These are phyloP conservation scores for Misopates orontium DNA, from an alignment of 257 asterid genomes.

Conservation along the genomic window DNA sequence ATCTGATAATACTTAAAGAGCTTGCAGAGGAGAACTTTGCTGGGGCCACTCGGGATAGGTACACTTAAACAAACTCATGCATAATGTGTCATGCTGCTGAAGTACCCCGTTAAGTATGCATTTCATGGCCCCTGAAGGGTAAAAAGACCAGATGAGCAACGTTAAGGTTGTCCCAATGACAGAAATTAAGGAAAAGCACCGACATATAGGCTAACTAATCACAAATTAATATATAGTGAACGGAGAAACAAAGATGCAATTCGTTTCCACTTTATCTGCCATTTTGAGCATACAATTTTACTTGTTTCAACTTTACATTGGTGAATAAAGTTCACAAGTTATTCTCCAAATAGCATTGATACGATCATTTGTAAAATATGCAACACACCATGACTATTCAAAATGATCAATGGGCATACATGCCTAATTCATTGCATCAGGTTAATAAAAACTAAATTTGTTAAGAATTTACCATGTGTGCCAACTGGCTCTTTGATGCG, in stretches of 20 bases:
- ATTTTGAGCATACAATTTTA: too few species aligned
- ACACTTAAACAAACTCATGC: constrained; percentile 90
- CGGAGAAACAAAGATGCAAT: too few species aligned
- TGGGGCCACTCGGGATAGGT: constrained; percentile 91
- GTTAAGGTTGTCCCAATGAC: neutral
- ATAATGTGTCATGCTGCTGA: constrained; percentile 90
- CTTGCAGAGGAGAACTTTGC: constrained; percentile 66
- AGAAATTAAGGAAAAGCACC: neutral
- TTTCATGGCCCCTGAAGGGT: constrained; percentile 82
- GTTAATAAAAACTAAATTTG: neutral
- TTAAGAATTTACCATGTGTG: constrained; percentile 73
- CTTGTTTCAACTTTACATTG: too few species aligned
- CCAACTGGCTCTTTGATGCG: constrained; percentile 97
- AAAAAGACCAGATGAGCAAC: neutral
- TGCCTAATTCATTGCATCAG: neutral
- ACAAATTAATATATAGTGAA: neutral
- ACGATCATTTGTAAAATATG: neutral
- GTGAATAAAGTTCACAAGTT: neutral
- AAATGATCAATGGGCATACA: too few species aligned
- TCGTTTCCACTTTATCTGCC: too few species aligned
- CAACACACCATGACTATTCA: neutral
- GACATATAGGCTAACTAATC: neutral
- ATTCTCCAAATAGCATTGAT: neutral
- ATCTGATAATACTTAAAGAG: constrained; percentile 34
- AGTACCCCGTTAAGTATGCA: constrained; percentile 74